Evolutionary conservation across 306 rosid species (phyloP), one percentile per base, ranked within the genome.

Genomic region (Alnus glutinosa): DNA sequence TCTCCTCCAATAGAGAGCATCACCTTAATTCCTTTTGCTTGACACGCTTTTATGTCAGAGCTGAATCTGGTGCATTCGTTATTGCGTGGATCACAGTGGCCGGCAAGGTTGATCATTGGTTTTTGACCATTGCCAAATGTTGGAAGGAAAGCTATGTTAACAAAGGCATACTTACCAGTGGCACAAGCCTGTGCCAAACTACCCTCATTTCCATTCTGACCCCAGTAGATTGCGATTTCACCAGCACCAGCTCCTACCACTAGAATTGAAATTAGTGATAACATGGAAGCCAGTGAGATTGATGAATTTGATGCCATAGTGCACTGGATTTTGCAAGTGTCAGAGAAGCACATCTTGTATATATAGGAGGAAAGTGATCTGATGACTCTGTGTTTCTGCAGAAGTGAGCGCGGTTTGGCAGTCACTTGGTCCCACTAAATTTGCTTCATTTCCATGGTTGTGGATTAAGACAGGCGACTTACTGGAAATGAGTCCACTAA

Each of bases 1-100:
- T 88, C 90, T 13, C 93, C 89, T 74, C 92, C 89, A 1, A 91
- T 81, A 0, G 97, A 89, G 12, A 91, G 88, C 50, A 89, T 63
- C 7, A 89, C 89, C 76, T 86, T 86, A n/a, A 84, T 78, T 11
- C 88, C 90, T 71, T 66, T 86, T 2, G 71, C 78, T 63, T 89
- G 89, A 39, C 90, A 89, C 0, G 86, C 77, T 55, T 82, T 84
- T 8, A 86, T 74, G 32, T 86, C 83, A 2, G 89, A 82, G 83
- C 87, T 84, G 63, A 89, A 74, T 4, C 28, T 18, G 0, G 82
- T 78, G 81, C 89, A 86, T 42, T 84, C 90, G 14, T 81, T 76
- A 8, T 79, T 69, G 76, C 57, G 49, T 12, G 92, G 87, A 71
- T 86, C 87, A 16, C 92, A 89, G 36, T 89, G 92, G 67, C 89